Evolutionary conservation across 345 rosid species (phyloP).

Genomic region (Punica granatum): DNA sequence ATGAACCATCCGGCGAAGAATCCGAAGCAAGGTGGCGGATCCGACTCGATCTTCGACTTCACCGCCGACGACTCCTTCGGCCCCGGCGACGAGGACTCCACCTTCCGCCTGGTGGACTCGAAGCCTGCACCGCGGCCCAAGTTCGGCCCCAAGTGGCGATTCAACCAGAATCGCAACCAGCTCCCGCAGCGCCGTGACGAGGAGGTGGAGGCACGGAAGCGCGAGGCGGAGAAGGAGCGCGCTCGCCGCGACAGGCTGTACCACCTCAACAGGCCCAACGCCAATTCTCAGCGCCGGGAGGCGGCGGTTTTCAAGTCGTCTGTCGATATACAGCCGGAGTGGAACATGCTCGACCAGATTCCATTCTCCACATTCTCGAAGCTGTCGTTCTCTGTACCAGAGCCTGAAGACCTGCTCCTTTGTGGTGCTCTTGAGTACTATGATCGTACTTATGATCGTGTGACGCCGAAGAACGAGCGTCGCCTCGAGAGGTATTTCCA

Average conservation of each 20-base stretch:
- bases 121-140: conserved; percentile 86
- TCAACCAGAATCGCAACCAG: conserved; percentile 61
- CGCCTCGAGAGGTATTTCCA: conserved; percentile 49
- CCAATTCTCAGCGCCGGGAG: conserved; percentile 70
- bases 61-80: conserved; percentile 68
- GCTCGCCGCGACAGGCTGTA: conserved; percentile 85
- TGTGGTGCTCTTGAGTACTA: conserved; percentile 83
- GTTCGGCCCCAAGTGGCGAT: conserved; percentile 89
- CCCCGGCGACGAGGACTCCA: conserved; percentile 60
- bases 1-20: conserved; percentile 23
- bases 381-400: conserved; percentile 63
- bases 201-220: conserved; percentile 82
- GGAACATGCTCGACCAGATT: conserved; percentile 98
- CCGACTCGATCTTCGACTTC: conserved; percentile 71
- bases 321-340: conserved; percentile 92
- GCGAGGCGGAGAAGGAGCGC: conserved; percentile 91
- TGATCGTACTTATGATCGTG: conserved; percentile 57
- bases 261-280: conserved; percentile 57
- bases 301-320: conserved; percentile 79
- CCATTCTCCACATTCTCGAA: conserved; percentile 86
- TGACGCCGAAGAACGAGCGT: conserved; percentile 75
- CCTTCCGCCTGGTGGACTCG: conserved; percentile 88
- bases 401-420: conserved; percentile 73
- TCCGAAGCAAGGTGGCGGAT: conserved; percentile 20
- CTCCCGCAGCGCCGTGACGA: conserved; percentile 94